Evolutionary conservation across 2,329 filamentous ascomycete genomes (phyloP), one percentile per base, ranked within the genome.

Genomic region (Sclerotinia glacialis): DNA sequence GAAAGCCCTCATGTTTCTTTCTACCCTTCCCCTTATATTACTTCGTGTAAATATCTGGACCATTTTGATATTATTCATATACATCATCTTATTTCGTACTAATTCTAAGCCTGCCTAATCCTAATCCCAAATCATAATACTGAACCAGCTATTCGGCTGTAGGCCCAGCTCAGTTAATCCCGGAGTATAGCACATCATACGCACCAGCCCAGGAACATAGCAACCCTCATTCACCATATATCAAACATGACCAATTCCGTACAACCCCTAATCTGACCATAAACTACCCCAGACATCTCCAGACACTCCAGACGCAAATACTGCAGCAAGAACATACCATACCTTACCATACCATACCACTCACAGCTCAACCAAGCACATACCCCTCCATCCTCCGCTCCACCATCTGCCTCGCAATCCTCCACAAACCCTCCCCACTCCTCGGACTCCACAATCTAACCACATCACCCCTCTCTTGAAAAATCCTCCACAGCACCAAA

Each of bases 401-500:
- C 18, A 64, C 61, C 26, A 44, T 9, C 3, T 11, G 26, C 18
- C 40, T 40, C 1, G 61, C 49, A 64, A 64, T 46, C 21, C 46
- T 44, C 37, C 52, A 64, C 12, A 64, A 26, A 11, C 42, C 40
- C 26, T 40, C 34, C 12, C 49, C 49, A 18, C 23, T 52, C 26
- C 49, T n/a, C 7, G 26, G 26, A 3, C 14, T 18, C 52, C 52
- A 64, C 18, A 11, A 12, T 7, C 54, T 42, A 12, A 5, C 11
- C 16, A 55, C 40, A 4, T 42, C 50, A 21, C 23, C n/a, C 28
- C 61, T 40, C 7, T 21, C 40, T 12, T 47, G 40, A 23, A 64
- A 55, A 9, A 64, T 55, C 26, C 61, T 54, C 61, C 61, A 64
- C 3, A 64, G 18, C 7, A 64, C 40, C 11, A 52, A 44, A 34